Base-by-base conservation (phyloP, 2,329 filamentous ascomycete genomes). In the Botrytis fragariae region DNA sequence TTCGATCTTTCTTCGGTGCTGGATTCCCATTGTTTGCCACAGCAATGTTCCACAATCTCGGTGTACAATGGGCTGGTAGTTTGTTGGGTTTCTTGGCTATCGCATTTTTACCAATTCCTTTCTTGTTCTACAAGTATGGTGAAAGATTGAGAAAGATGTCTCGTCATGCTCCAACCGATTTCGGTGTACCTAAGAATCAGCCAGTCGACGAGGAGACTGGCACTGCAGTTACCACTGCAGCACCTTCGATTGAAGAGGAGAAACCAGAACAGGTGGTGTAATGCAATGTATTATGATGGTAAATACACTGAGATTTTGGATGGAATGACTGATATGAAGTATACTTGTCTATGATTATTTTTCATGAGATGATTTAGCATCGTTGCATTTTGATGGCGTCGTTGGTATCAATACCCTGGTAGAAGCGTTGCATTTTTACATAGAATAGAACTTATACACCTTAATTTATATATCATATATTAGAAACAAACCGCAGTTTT, bases 101-200 rank as follows among this genome's bases (percentile, higher is more conserved):
- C 0, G 67, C 83, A 9, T 80, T 85, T 76, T 79, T 81, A 3
- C 83, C 82, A 1, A 80, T 85, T 37, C 84, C 85, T n/a, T 86
- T 83, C 74, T 65, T 84, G 9, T 81, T 85, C 39, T 85, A 69
- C 81, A 81, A 86, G 70, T 92, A 89, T 79, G 90, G 90, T 65
- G 83, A 82, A 79, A 85, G 81, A 79, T 88, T 92, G 75, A 85
- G 90, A 59, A 72, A 69, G 29, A 60, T 48, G 51, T 72, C 71
- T 20, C 82, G 57, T 9, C 39, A 72, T 60, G 70, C 70, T 35
- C 70, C 70, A 68, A 76, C 70, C 14, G 70, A 72, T 57, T 72
- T 67, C n/a, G 61, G 44, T 48, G 37, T 37, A 57, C 61, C 60
- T 1, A 71, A 71, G 7, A 32, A 32, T 45, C 57, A 51, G 37